Evolutionary conservation across 768 basidiomycete genomes (phyloP).

Genomic region (Lepiota brunneoincarnata): DNA sequence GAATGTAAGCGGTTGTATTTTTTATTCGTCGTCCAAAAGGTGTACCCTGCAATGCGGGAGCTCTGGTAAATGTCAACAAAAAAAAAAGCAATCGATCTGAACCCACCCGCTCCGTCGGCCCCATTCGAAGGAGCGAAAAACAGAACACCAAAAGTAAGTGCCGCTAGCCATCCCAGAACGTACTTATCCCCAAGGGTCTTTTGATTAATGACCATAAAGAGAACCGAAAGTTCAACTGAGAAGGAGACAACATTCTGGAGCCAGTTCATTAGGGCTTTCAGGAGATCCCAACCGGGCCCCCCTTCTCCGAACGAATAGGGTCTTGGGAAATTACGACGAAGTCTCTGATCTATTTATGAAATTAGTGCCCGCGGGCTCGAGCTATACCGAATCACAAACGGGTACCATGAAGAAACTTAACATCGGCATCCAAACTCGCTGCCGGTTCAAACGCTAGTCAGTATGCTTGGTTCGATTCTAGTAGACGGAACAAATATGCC

Average conservation of each 20-base stretch:
- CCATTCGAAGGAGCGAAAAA: constrained; percentile 32
- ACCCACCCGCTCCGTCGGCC: constrained; percentile 33
- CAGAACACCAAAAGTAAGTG: constrained; percentile 20
- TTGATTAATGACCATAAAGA: constrained; percentile 19
- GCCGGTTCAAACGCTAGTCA: not conserved
- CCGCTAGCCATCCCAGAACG: constrained; percentile 1
- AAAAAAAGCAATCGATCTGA: not conserved
- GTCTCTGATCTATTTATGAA: not conserved
- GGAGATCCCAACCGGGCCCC: constrained; percentile 31
- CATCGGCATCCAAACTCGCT: constrained; percentile 25
- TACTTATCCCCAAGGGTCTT: constrained; percentile 18
- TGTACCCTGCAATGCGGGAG: constrained; percentile 27
- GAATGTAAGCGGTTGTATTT: constrained; percentile 35
- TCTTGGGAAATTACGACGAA: constrained; percentile 13
- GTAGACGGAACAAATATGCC: constrained; percentile 23
- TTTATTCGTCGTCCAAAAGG: constrained; percentile 34
- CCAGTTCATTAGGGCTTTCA: constrained; percentile 22
- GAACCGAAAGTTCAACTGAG: constrained; percentile 21
- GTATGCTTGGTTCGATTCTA: not conserved
- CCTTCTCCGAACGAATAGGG: constrained; percentile 28
- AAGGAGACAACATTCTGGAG: constrained; percentile 20
- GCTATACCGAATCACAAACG: not conserved
- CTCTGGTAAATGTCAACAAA: not conserved
- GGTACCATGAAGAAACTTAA: constrained; percentile 15
- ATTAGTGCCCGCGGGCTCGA: not conserved